Base-by-base conservation (phyloP, 2,329 filamentous ascomycete species). In the Rachicladosporium sp. region DNA sequence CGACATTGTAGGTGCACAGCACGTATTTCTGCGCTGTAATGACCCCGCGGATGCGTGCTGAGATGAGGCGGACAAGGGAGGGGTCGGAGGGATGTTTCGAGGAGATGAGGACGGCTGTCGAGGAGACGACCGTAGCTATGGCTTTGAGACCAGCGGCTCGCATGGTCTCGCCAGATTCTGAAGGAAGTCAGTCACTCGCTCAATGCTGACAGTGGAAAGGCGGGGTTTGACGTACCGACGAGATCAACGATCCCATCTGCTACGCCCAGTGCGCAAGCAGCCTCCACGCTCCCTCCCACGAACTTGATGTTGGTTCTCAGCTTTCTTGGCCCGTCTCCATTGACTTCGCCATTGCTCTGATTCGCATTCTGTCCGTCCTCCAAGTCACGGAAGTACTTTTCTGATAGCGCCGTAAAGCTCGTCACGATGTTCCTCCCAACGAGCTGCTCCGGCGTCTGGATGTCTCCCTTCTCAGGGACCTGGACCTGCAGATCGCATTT, bases 131-230 rank as follows among this genome's bases (percentile, higher is more conserved):
- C 2, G 91, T 98, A 52, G 91, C 87, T 52, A 96, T 95, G 41
- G 89, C 81, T 65, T 87, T 88, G 37, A 98, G 73, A 15, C 91
- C 91, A 33, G 89, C 89, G 12, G 89, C 91, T 56, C 84, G 82
- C 91, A 98, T 98, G 0, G 91, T 98, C 65, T 96, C 89, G 41
- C 91, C 91, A 12, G 91, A 96, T 70, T 98, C 89, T 91, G 51
- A 10, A 4, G 10, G 15, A 27, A 3, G 12, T 40, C 39, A 42
- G 27, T n/a, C 30, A 37, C 23, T 12, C 8, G 15, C n/a, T 30
- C 5, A 2, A 27, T 30, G 33, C n/a, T 10, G 33, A 4, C 7
- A 10, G 31, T 10, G 8, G 9, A n/a, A 31, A 1, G 4, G 9
- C n/a, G 10, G 29, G 10, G n/a, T 30, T 13, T 9, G 34, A 75